Percentiles rank a stretch among this genome's conserved stretches.
Evolutionary conservation across 1,284 basidiomycete genomes (phyloP).

Genomic region (Cryptococcus hybrid): DNA sequence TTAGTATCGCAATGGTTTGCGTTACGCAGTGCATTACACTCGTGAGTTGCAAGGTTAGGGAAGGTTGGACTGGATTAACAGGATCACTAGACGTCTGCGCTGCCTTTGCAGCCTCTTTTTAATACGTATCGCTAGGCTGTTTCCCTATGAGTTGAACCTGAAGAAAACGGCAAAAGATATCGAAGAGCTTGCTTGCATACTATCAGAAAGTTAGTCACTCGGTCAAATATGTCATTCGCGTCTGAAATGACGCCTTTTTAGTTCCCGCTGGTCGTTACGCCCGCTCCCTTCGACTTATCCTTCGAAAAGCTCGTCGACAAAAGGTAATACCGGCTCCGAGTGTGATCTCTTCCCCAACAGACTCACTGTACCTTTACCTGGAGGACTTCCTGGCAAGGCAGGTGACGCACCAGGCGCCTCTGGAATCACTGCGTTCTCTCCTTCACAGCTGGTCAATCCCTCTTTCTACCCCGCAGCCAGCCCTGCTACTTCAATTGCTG

Average conservation of each 20-base stretch:
- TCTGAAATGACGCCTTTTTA: slow-evolving; percentile 31
- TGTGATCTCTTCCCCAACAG: slow-evolving; percentile 33
- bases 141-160: slow-evolving; percentile 80
- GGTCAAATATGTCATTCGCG: too few species aligned
- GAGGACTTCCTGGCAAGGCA: slow-evolving; percentile 3
- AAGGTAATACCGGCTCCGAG: slow-evolving; percentile 55
- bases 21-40: slow-evolving; percentile 60
- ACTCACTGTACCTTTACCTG: slow-evolving; percentile 5
- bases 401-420: background rate
- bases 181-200: slow-evolving; percentile 68
- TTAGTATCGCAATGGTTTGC: slow-evolving; percentile 81
- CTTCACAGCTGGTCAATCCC: slow-evolving; percentile 22
- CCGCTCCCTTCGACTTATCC: slow-evolving; percentile 77
- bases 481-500: too few species aligned
- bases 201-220: slow-evolving; percentile 64
- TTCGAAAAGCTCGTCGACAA: slow-evolving; percentile 72
- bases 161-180: slow-evolving; percentile 71
- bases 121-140: slow-evolving; percentile 76
- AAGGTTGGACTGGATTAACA: too few species aligned
- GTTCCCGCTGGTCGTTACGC: slow-evolving; percentile 89
- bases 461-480: slow-evolving; percentile 11
- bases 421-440: slow-evolving; percentile 17
- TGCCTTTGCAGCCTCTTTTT: slow-evolving; percentile 84
- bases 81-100: slow-evolving; percentile 69
- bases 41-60: slow-evolving; percentile 52